Base-by-base conservation (phyloP, 768 basidiomycete species). In the Imleria badia region DNA sequence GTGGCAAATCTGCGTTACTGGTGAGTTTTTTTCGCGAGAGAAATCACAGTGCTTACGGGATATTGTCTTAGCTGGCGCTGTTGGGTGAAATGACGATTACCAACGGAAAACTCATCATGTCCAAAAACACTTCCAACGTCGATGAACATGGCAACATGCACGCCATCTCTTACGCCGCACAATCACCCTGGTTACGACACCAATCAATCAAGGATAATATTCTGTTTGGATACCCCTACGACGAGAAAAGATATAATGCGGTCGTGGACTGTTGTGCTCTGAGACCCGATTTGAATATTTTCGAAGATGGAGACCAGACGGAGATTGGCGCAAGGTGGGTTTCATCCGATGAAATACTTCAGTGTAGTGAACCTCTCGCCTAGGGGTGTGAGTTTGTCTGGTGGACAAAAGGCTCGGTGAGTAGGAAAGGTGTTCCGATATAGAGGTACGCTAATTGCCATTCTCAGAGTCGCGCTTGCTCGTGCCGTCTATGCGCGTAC, bases 231-330 rank as follows among this genome's bases (percentile, higher is more conserved):
- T 80, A 81, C 58, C 83, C 84, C 1, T 73, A 67, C 40, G 87
- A 89, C 48, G 83, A 89, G 57, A 82, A 85, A 57, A 76, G 91
- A 45, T 94, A 94, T 60, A 72, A 86, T 11, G 76, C 75, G 0
- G 91, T 93, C 26, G 67, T 95, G n/a, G 86, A 92, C 48, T 87
- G 84, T 14, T 98, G 95, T 64, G 94, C 93, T 1, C 70, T 98
- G 48, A 73, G 67, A 29, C 83, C 88, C 0, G 96, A 98, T 74
- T 70, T 98, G 52, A 82, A 87, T 6, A 80, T 94, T 12, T 70
- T 98, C 2, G 91, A 95, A 52, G 86, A 94, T 62, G 96, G 96
- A 0, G 94, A 92, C 64, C 74, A 72, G 51, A 94, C 91, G 2
- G 88, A 92, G 71, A 90, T 95, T 59, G 92, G 92, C 14, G 85